phyloP scores from a whole-genome alignment of 768 basidiomycete species.

The Sistotremastrum suecicum region DNA sequence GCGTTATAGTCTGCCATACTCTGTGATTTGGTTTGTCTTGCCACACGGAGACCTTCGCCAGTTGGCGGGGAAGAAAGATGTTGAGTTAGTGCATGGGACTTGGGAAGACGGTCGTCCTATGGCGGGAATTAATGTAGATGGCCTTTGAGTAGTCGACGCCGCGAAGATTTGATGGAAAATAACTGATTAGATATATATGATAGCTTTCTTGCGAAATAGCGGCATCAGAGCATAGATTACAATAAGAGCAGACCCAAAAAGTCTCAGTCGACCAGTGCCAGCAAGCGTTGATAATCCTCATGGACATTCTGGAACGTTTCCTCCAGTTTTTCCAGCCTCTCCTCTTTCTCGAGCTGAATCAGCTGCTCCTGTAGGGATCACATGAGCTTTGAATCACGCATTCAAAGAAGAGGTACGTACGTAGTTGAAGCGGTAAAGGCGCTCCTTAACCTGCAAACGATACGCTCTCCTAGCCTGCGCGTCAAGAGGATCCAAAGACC shows the following conservation, averaged over 20 bases:
- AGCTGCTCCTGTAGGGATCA: constrained; percentile 57
- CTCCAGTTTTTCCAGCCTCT: constrained; percentile 78
- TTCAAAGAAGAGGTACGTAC: constrained; percentile 32
- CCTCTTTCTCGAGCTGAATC: constrained; percentile 74
- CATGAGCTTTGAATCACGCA: not conserved
- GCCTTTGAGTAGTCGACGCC: no score
- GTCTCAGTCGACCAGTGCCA: constrained; percentile 32
- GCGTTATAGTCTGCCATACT: not conserved
- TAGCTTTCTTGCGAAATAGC: no score
- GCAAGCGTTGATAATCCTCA: constrained; percentile 74
- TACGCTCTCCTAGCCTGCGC: constrained; percentile 43
- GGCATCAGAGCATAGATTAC: no score
- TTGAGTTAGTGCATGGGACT: no score
- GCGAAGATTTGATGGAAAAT: no score
- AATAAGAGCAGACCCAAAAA: not conserved
- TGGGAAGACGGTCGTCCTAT: no score
- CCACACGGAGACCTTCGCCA: not conserved
- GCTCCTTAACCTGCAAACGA: constrained; percentile 86
- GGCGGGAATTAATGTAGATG: no score
- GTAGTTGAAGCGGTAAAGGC: constrained; percentile 90
- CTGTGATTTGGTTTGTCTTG: not conserved
- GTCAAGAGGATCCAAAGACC: constrained; percentile 53
- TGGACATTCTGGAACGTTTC: constrained; percentile 83
- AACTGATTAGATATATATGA: no score
- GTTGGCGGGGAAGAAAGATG: not conserved